Conservation (phyloP, 805 yeast species). For the Barnettozyma sp. region DNA sequence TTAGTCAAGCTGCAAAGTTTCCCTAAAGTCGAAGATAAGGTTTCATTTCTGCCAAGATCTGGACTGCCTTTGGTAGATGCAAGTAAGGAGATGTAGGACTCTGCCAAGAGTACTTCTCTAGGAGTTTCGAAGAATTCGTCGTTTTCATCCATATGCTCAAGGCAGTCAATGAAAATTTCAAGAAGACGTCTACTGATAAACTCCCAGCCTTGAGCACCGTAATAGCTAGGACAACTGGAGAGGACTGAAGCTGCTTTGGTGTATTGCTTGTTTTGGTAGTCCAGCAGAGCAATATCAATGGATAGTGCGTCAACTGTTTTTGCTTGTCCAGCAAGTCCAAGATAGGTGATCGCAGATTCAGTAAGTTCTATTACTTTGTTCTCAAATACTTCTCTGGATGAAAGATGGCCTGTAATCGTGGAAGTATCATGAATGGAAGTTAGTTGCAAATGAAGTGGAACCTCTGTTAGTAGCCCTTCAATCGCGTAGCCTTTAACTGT, state of each 20-base stretch:
- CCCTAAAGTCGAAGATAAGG: slow-evolving; percentile 2
- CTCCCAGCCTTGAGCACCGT: slow-evolving; percentile 68
- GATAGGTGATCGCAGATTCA: slow-evolving; percentile 46
- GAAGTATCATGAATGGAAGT: slow-evolving; percentile 3
- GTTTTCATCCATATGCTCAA: slow-evolving; percentile 35
- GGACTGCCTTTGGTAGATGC: slow-evolving; percentile 3
- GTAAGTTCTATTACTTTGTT: slow-evolving; percentile 46
- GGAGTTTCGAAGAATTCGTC: slow-evolving; percentile 18
- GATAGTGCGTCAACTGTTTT: slow-evolving; percentile 69
- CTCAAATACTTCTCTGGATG: slow-evolving; percentile 30
- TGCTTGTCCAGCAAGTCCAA: slow-evolving; percentile 44
- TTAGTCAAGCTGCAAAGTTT: slow-evolving; percentile 1
- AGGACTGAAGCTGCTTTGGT: slow-evolving; percentile 56
- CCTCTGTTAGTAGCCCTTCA: slow-evolving; percentile 26
- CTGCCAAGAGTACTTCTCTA: slow-evolving; percentile 7
- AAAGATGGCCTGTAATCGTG: slow-evolving; percentile 23
- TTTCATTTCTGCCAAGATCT: background rate
- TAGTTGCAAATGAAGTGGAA: slow-evolving; percentile 1
- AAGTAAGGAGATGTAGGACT: slow-evolving; percentile 9
- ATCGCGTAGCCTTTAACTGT: slow-evolving; percentile 25
- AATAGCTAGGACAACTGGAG: slow-evolving; percentile 61
- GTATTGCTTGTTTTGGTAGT: slow-evolving; percentile 50
- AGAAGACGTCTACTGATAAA: slow-evolving; percentile 59
- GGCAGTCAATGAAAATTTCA: slow-evolving; percentile 61
- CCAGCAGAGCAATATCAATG: slow-evolving; percentile 70